Conservation (phyloP, 2,329 filamentous ascomycete genomes). For the Neofusicoccum ribis region DNA sequence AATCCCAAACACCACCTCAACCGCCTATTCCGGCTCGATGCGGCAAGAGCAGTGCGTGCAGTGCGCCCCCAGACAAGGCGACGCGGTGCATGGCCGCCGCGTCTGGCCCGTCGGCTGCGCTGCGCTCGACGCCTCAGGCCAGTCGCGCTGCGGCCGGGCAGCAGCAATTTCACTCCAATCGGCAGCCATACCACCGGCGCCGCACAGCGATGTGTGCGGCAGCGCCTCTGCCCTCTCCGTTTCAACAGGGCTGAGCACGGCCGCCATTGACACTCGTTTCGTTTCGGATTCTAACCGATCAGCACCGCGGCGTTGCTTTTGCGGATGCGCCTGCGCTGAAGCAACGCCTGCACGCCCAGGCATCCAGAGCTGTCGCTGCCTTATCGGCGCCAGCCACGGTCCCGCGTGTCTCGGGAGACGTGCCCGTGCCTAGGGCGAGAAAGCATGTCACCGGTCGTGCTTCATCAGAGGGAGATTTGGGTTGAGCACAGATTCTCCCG, state of each 20-base stretch:
- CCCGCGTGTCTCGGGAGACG: slow-evolving; percentile 1
- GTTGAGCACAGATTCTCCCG: not conserved
- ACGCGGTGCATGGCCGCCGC: not conserved
- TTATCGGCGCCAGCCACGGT: not conserved
- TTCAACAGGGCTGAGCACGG: slow-evolving; percentile 13
- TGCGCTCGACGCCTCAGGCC: too few species aligned
- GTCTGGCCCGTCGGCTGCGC: not conserved
- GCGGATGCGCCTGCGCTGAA: not conserved
- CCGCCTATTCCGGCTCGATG: not conserved
- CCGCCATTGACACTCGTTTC: not conserved
- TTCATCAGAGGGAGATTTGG: not conserved
- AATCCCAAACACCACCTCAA: not conserved
- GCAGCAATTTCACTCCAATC: not conserved
- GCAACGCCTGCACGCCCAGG: not conserved
- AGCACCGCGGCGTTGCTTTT: not conserved
- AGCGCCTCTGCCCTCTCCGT: not conserved
- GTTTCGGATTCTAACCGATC: slow-evolving; percentile 1
- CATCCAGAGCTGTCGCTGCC: not conserved
- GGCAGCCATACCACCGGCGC: not conserved
- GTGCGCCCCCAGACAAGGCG: not conserved
- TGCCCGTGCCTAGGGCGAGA: not conserved
- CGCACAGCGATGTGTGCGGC: not conserved
- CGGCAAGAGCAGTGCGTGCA: not conserved
- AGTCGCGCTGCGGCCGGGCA: too few species aligned
- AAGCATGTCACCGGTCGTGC: not conserved